A percentile compares a stretch with the other conserved stretches of the same genome.
Conservation (phyloP, 225 moss, liverwort and hornwort species). For the Takakia lepidozioides region DNA sequence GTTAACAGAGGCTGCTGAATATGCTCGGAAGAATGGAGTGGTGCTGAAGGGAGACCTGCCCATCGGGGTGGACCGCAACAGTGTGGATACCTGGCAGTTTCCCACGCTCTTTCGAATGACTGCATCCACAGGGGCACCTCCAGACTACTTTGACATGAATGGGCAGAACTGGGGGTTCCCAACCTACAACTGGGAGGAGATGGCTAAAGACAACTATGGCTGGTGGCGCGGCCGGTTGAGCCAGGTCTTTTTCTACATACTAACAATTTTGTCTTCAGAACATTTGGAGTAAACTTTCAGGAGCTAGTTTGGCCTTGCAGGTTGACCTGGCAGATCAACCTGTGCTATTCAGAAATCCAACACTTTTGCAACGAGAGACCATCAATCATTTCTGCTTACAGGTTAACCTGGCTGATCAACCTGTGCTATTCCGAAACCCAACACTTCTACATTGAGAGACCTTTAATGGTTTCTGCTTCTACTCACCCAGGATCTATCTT, state of each 20-base stretch:
- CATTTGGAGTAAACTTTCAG: too few species aligned
- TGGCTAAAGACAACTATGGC: constrained; percentile 82
- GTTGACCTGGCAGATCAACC: too few species aligned
- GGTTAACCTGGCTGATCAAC: too few species aligned
- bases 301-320: too few species aligned
- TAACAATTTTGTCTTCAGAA: too few species aligned
- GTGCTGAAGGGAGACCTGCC: constrained; percentile 92
- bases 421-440: too few species aligned
- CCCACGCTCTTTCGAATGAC: constrained; percentile 84
- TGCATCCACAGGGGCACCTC: constrained; percentile 88
- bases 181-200: constrained; percentile 92
- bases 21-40: constrained; percentile 64
- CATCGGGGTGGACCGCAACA: constrained; percentile 83
- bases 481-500: too few species aligned
- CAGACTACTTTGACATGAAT: constrained; percentile 77
- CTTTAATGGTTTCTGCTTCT: too few species aligned
- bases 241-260: constrained; percentile 48
- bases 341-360: too few species aligned
- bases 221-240: constrained; percentile 93
- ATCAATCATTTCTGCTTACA: too few species aligned
- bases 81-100: constrained; percentile 87
- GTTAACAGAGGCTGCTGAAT: constrained; percentile 64
- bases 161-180: constrained; percentile 98
- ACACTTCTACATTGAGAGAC: too few species aligned
- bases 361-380: too few species aligned